A percentile compares a stretch with the other conserved stretches of the same genome.
These are phyloP conservation scores for Diutina rugosa DNA, from an alignment of 1,139 yeast genomes.

Conservation along the genomic window DNA sequence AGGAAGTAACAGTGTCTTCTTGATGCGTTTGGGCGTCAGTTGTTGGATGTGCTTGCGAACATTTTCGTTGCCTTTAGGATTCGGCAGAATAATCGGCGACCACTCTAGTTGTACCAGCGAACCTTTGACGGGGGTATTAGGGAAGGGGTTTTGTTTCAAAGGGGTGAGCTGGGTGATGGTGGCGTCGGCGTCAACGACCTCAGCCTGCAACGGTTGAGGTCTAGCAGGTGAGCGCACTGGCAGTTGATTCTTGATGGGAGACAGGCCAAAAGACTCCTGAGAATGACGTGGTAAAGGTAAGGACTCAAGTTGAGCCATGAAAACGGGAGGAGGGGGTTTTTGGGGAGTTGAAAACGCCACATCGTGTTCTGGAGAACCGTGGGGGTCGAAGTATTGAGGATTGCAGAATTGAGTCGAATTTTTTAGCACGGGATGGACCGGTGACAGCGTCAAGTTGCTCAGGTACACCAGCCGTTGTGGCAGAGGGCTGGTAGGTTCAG, in stretches of 20 bases:
- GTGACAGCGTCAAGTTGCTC: not conserved
- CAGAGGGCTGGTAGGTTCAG: slow-evolving; percentile 27
- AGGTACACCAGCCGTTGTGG: slow-evolving; percentile 4
- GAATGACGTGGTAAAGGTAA: not conserved
- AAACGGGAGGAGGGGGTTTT: not conserved
- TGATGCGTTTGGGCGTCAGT: slow-evolving; percentile 12
- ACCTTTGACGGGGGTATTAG: slow-evolving; percentile 24
- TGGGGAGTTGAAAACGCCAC: not conserved
- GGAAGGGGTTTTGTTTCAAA: slow-evolving; percentile 16
- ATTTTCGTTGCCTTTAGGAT: slow-evolving; percentile 23
- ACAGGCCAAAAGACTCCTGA: not conserved
- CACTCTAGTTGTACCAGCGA: slow-evolving; percentile 29
- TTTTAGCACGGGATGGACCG: not conserved
- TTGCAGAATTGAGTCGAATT: slow-evolving; percentile 15
- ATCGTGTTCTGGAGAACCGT: slow-evolving; percentile 9
- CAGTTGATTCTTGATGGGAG: slow-evolving; percentile 16
- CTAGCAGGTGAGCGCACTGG: slow-evolving; percentile 11
- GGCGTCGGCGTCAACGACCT: slow-evolving; percentile 27
- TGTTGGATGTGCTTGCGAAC: slow-evolving; percentile 10
- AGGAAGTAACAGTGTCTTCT: slow-evolving; percentile 65
- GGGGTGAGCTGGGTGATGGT: slow-evolving; percentile 32
- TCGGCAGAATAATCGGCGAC: slow-evolving; percentile 43
- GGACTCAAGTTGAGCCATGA: slow-evolving; percentile 4
- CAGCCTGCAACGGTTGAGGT: slow-evolving; percentile 9
- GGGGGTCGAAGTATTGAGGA: slow-evolving; percentile 26